Evolutionary conservation across 1,284 basidiomycete genomes (phyloP).

Genomic region (Sporisorium graminicola): DNA sequence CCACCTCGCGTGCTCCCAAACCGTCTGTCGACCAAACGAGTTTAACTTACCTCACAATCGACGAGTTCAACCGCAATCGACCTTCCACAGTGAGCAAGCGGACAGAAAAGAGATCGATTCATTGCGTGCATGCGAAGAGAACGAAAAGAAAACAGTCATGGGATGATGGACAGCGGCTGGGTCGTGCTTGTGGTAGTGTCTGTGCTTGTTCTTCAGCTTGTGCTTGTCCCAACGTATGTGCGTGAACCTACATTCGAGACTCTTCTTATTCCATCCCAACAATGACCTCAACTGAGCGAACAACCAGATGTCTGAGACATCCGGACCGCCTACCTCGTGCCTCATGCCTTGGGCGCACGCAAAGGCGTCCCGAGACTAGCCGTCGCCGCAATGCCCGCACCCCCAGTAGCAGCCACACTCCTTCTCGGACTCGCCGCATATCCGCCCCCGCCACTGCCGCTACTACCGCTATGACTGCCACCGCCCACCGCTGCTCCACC

Average conservation of each 20-base stretch:
- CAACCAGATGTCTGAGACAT: neutral
- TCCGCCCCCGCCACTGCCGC: constrained; percentile 4
- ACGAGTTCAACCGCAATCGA: too few relatives aligned
- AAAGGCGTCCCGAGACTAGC: constrained; percentile 16
- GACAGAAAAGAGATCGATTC: neutral
- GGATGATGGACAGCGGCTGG: too few relatives aligned
- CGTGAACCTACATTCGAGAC: too few relatives aligned
- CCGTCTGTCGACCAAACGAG: too few relatives aligned
- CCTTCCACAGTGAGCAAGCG: too few relatives aligned
- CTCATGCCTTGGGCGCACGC: constrained; percentile 21
- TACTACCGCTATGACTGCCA: neutral
- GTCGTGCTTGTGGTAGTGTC: neutral
- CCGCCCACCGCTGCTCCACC: neutral
- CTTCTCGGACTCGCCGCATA: constrained; percentile 30
- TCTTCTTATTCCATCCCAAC: too few relatives aligned
- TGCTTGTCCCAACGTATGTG: too few relatives aligned
- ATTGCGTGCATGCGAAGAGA: neutral
- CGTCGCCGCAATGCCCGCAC: neutral
- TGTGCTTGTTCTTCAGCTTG: too few relatives aligned
- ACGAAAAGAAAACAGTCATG: too few relatives aligned
- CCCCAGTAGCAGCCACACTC: constrained; percentile 14
- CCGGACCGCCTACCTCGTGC: neutral
- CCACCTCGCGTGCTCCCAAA: too few relatives aligned
- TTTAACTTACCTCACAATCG: too few relatives aligned
- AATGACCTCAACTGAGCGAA: too few relatives aligned